Evolutionary conservation across 345 rosid genomes (phyloP), one percentile per base, ranked within the genome.

Genomic region (Microthlaspi erraticum): DNA sequence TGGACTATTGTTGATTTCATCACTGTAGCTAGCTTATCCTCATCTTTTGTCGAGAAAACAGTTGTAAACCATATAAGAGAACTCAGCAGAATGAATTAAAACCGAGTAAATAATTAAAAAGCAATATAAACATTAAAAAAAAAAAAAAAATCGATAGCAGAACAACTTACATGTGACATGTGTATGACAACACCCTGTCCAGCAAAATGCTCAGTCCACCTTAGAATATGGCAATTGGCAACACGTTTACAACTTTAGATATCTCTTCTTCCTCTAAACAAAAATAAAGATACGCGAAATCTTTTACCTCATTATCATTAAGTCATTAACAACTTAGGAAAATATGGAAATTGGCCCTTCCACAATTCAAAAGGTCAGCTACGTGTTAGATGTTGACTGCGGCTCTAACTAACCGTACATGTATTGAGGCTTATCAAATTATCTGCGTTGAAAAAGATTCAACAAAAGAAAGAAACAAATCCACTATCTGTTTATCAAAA

Each of bases 251-350:
- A n/a, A n/a, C n/a, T 26, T 26, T 26, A 26, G n/a, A 56, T 43
- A 20, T 51, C 26, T 54, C 70, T 53, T 43, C 5, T 53, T 43
- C 5, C 37, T 42, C 18, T 55, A 10, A 45, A 45, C 72, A 73
- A 37, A 37, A n/a, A 48, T 65, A 58, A 73, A 73, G 77, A 73
- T 66, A 57, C 61, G 66, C 61, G 49, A 57, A 73, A 58, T 66
- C 60, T 65, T 57, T 58, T 42, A 18, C 36, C 57, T 48, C 72
- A 46, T 13, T 11, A 42, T 19, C 36, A 65, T n/a, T n/a, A n/a
- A n/a, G n/a, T n/a, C n/a, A n/a, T n/a, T n/a, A 56, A 46, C 52
- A 23, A 45, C 49, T 64, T 56, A 7, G 17, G 34, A 33, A 32
- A 18, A 7, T 9, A 2, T 39, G 20, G 8, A 33, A 33, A 33